phyloP scores from a whole-genome alignment of 2,329 filamentous ascomycete genomes.

The Microsporum ferrugineum region DNA sequence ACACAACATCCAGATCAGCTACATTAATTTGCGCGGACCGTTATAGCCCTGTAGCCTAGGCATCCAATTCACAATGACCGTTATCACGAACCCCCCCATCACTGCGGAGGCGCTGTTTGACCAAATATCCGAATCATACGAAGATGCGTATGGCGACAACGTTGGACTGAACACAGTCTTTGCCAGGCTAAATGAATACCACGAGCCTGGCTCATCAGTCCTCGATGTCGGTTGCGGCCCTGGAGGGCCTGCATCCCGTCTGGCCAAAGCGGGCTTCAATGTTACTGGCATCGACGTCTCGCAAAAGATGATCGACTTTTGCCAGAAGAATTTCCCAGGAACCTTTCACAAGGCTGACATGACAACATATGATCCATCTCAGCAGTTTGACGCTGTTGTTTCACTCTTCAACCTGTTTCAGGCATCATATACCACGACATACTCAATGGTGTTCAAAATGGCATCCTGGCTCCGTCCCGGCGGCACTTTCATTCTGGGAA shows the following conservation, averaged over 20 bases:
- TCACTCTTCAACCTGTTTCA: conserved; percentile 13
- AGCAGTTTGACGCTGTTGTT: conserved; percentile 12
- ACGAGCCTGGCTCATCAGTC: conserved; percentile 7
- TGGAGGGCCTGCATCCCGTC: conserved; percentile 11
- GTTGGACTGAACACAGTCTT: conserved; percentile 7
- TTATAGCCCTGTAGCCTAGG: background rate
- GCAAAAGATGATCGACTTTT: conserved; percentile 14
- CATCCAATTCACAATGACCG: background rate
- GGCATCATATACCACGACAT: conserved; percentile 7
- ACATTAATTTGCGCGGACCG: background rate
- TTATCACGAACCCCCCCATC: background rate
- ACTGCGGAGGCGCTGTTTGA: background rate
- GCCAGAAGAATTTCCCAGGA: conserved; percentile 10
- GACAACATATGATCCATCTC: conserved; percentile 9
- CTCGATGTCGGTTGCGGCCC: conserved; percentile 18
- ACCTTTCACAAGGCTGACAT: conserved; percentile 14
- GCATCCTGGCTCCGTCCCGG: conserved; percentile 11
- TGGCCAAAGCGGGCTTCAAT: conserved; percentile 12
- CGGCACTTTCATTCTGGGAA: conserved; percentile 11
- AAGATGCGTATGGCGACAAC: conserved; percentile 11
- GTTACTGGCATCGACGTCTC: conserved; percentile 15
- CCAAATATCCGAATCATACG: conserved; percentile 7
- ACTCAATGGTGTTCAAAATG: conserved; percentile 10
- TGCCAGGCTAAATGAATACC: background rate
- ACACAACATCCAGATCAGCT: background rate